Evolutionary conservation across 2,329 filamentous ascomycete species (phyloP).

Genomic region (Colletotrichum sp.): DNA sequence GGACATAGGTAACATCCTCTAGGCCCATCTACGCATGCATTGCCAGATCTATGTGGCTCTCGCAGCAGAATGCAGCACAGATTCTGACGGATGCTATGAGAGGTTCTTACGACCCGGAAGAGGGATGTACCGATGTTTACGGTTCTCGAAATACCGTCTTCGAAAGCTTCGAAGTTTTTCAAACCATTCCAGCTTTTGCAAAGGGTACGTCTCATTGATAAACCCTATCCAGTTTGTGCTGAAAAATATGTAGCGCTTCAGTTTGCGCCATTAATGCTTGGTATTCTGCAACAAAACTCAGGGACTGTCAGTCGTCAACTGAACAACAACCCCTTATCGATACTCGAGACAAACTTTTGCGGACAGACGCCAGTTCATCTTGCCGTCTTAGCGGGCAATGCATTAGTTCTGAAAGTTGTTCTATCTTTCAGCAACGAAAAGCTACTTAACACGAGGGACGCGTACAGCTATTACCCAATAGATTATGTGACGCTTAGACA

Average conservation of each 20-base stretch:
- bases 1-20: no score
- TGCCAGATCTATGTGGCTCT: rapidly evolving
- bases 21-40: no score
- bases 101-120: no score
- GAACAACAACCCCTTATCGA: background rate
- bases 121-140: rapidly evolving
- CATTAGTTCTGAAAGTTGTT: background rate
- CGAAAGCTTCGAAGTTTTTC: rapidly evolving
- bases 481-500: background rate
- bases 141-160: rapidly evolving
- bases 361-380: background rate
- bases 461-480: rapidly evolving
- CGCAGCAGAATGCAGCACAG: no score
- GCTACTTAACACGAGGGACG: background rate
- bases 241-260: background rate
- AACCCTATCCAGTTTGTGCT: rapidly evolving
- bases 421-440: background rate
- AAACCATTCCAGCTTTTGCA: background rate
- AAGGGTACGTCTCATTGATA: background rate
- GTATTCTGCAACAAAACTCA: background rate
- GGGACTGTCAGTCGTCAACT: background rate
- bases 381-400: background rate
- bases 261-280: background rate
- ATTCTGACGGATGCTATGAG: no score
- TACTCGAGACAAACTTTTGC: background rate